Evolutionary conservation across 2,329 filamentous ascomycete genomes (phyloP).

Genomic region (Diplocarpon mali): DNA sequence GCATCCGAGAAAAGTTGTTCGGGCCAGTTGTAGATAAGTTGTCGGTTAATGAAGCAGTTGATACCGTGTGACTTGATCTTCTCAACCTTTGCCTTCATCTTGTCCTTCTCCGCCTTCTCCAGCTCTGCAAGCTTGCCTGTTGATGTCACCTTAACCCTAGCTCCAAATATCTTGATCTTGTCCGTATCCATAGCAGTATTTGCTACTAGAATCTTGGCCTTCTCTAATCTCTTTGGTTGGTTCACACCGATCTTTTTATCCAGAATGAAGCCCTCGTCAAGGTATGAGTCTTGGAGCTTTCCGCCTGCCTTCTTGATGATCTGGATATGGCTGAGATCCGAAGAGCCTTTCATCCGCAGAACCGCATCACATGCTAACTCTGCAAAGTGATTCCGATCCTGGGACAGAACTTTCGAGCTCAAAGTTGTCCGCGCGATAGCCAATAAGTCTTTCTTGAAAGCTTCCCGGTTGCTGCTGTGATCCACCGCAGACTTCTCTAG

Average conservation of each 20-base stretch:
- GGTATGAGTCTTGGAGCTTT: slow-evolving; percentile 93
- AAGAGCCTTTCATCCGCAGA: slow-evolving; percentile 76
- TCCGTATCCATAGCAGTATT: slow-evolving; percentile 99
- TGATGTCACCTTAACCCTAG: slow-evolving; percentile 89
- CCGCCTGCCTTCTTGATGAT: slow-evolving; percentile 99
- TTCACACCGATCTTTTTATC: slow-evolving; percentile 99
- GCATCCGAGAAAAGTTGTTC: slow-evolving; percentile 97
- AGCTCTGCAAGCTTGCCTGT: slow-evolving; percentile 97
- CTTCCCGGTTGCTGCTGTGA: slow-evolving; percentile 71
- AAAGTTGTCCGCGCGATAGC: slow-evolving; percentile 90
- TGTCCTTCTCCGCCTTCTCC: slow-evolving; percentile 95
- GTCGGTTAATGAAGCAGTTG: slow-evolving; percentile 99
- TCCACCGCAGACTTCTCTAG: slow-evolving; percentile 79
- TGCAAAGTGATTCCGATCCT: slow-evolving; percentile 88
- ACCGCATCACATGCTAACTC: slow-evolving; percentile 85
- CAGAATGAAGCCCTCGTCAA: slow-evolving; percentile 95
- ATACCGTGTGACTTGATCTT: slow-evolving; percentile 98
- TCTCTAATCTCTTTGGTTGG: slow-evolving; percentile 93
- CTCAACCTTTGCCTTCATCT: slow-evolving; percentile 99
- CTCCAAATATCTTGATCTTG: slow-evolving; percentile 99
- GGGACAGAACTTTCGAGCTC: slow-evolving; percentile 91
- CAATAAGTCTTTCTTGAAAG: slow-evolving; percentile 81
- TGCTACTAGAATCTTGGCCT: slow-evolving; percentile 94
- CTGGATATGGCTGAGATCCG: slow-evolving; percentile 94
- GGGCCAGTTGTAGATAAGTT: slow-evolving; percentile 99